Percentiles rank a stretch among this genome's conserved stretches.
phyloP scores from a whole-genome alignment of 2,329 filamentous ascomycete genomes.

The Volutella citrinella region DNA sequence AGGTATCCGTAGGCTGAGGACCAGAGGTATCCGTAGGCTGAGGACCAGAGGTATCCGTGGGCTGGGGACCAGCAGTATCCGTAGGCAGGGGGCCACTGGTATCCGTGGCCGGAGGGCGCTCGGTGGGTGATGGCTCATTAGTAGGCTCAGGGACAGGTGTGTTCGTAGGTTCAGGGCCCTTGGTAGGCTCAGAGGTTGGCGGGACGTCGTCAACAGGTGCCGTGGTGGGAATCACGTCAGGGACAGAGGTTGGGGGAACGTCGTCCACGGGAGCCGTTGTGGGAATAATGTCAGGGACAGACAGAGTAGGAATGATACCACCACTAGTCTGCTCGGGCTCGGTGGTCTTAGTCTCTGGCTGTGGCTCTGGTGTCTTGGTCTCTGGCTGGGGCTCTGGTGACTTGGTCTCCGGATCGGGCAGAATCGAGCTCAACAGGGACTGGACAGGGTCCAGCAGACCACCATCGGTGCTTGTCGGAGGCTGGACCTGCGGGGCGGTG shows the following conservation, averaged over 20 bases:
- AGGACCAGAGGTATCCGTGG: constrained; percentile 8
- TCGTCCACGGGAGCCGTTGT: too few species aligned
- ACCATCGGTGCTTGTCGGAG: constrained; percentile 10
- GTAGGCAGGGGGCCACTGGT: too few species aligned
- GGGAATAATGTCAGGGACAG: too few species aligned
- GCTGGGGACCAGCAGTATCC: constrained; percentile 8
- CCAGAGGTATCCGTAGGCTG: constrained; percentile 2
- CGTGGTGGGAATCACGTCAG: constrained; percentile 4
- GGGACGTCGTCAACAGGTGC: constrained; percentile 5
- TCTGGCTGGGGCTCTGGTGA: too few species aligned
- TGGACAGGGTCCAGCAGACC: constrained; percentile 23
- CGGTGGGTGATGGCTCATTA: too few species aligned
- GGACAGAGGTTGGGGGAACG: constrained; percentile 9
- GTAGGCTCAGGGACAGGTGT: too few species aligned
- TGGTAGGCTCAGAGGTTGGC: constrained; percentile 11
- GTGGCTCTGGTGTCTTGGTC: too few species aligned
- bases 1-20: constrained; percentile 4
- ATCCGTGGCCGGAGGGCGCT: too few species aligned
- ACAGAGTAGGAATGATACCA: too few species aligned
- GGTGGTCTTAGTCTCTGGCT: too few species aligned
- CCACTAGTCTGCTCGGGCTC: too few species aligned
- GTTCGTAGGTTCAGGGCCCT: too few species aligned
- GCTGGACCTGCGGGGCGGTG: constrained; percentile 8
- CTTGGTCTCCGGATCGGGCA: constrained; percentile 11
- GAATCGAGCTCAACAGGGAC: constrained; percentile 16